These are phyloP conservation scores for Erucastrum elatum DNA, from an alignment of 345 rosid genomes.

Conservation along the genomic window DNA sequence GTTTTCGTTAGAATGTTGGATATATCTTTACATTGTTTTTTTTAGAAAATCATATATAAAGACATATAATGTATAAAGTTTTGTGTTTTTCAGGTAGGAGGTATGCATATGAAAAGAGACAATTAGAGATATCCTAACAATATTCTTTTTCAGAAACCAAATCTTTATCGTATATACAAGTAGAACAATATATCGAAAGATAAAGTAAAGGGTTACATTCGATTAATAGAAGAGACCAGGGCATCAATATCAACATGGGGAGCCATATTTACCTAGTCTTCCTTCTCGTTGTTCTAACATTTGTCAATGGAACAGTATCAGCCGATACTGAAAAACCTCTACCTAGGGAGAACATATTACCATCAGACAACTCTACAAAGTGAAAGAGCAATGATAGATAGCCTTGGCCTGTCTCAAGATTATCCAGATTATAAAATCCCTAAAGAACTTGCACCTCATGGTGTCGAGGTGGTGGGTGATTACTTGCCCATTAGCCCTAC, in stretches of 20 bases:
- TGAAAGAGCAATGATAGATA: constrained; percentile 24
- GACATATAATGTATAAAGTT: neutral
- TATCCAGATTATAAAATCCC: constrained; percentile 38
- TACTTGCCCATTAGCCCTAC: constrained; percentile 24
- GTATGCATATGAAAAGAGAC: neutral
- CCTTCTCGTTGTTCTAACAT: neutral
- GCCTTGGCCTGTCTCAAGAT: constrained; percentile 40
- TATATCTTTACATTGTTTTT: neutral
- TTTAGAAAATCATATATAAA: neutral
- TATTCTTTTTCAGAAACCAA: neutral
- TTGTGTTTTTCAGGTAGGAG: neutral
- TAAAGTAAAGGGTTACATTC: neutral
- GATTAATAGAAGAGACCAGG: neutral
- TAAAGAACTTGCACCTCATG: constrained; percentile 33
- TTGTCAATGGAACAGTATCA: constrained; percentile 6
- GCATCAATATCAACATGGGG: neutral
- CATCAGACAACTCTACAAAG: neutral
- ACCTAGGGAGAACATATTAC: neutral
- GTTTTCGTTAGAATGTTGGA: neutral
- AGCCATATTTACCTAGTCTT: neutral
- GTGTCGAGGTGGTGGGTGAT: constrained; percentile 28
- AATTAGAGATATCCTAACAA: constrained; percentile 1
- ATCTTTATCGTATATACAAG: neutral
- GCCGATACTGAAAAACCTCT: constrained; percentile 19
- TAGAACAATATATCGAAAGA: neutral